phyloP scores from a whole-genome alignment of 1,284 basidiomycete genomes.

The Pseudozyma tsukubaensis region DNA sequence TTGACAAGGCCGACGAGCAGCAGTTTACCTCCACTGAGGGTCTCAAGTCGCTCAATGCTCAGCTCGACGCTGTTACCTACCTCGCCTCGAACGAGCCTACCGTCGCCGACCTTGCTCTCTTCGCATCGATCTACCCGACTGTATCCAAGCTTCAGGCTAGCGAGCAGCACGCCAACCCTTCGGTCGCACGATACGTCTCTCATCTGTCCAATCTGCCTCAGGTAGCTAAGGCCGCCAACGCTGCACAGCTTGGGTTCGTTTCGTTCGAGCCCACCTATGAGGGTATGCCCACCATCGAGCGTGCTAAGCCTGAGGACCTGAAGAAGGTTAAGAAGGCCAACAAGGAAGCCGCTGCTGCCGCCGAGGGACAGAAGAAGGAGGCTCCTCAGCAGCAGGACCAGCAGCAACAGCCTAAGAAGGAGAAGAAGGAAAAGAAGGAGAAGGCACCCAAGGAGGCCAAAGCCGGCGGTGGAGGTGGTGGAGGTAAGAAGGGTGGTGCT shows the following conservation, averaged over 20 bases:
- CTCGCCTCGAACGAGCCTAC: constrained; percentile 59
- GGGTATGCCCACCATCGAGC: constrained; percentile 63
- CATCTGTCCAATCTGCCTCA: constrained; percentile 63
- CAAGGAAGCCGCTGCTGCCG: constrained; percentile 46
- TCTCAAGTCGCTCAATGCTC: constrained; percentile 56
- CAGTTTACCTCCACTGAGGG: constrained; percentile 50
- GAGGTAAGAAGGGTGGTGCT: constrained; percentile 53
- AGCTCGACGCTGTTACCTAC: constrained; percentile 60
- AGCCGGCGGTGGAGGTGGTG: constrained; percentile 49
- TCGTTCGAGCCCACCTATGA: constrained; percentile 64
- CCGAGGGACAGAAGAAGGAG: constrained; percentile 27
- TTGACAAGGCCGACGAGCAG: constrained; percentile 41
- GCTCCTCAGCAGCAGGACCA: constrained; percentile 24
- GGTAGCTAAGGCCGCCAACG: constrained; percentile 38
- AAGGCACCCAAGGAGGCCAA: constrained; percentile 62
- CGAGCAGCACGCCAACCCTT: constrained; percentile 63
- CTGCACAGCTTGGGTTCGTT: constrained; percentile 46
- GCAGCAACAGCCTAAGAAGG: constrained; percentile 42
- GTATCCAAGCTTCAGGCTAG: constrained; percentile 58
- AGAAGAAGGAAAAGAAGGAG: constrained; percentile 60
- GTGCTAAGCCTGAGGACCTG: constrained; percentile 53
- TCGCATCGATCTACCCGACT: constrained; percentile 61
- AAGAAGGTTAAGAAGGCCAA: constrained; percentile 60
- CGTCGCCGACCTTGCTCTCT: constrained; percentile 66
- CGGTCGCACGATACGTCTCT: constrained; percentile 65